phyloP scores from a whole-genome alignment of 2,329 filamentous ascomycete species.

The Colletotrichum navitas region DNA sequence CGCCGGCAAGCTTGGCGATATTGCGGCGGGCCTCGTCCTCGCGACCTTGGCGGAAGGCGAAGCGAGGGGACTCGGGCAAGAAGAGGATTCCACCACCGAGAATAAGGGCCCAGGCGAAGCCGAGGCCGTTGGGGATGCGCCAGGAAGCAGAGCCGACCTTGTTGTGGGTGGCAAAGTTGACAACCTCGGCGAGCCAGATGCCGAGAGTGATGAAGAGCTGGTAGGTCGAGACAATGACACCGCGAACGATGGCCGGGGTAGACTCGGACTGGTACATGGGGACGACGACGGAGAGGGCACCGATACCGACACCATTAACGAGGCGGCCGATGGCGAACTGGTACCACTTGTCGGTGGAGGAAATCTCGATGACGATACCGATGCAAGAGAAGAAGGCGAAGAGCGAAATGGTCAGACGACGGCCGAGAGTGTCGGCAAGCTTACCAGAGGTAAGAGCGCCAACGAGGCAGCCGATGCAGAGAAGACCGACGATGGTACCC shows the following conservation, averaged over 20 bases:
- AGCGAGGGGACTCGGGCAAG: conserved; percentile 68
- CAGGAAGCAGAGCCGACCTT: conserved; percentile 65
- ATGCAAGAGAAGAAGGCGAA: conserved; percentile 73
- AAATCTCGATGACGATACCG: conserved; percentile 74
- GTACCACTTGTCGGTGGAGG: conserved; percentile 68
- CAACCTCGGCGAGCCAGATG: conserved; percentile 70
- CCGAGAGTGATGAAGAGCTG: conserved; percentile 79
- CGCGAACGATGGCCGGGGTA: conserved; percentile 73
- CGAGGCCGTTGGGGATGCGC: conserved; percentile 72
- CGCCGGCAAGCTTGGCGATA: conserved; percentile 61
- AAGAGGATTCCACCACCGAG: conserved; percentile 64
- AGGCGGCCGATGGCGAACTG: conserved; percentile 75
- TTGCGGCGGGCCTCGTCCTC: conserved; percentile 61
- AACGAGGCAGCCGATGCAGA: conserved; percentile 70
- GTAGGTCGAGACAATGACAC: conserved; percentile 73
- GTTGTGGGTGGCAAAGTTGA: conserved; percentile 71
- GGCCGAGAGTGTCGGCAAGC: conserved; percentile 72
- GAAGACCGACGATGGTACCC: conserved; percentile 73
- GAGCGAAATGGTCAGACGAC: conserved; percentile 71
- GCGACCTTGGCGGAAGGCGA: conserved; percentile 60
- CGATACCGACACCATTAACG: conserved; percentile 76
- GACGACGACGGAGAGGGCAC: conserved; percentile 72
- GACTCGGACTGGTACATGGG: conserved; percentile 79
- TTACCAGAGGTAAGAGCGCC: conserved; percentile 71
- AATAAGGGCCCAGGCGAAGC: conserved; percentile 66